Evolutionary conservation across 768 basidiomycete species (phyloP).

Genomic region (Auriscalpium vulgare): DNA sequence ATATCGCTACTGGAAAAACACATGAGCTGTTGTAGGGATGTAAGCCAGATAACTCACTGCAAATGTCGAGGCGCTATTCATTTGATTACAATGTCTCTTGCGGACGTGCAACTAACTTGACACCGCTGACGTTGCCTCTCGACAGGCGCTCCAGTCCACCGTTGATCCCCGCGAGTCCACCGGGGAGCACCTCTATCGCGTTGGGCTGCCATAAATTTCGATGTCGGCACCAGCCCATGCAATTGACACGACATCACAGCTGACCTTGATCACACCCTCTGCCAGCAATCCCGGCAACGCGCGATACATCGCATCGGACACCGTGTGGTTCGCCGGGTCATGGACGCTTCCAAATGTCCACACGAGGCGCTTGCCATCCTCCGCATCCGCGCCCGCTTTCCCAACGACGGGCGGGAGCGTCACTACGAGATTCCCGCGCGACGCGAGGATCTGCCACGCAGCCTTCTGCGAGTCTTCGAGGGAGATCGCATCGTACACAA

Average conservation of each 20-base stretch:
- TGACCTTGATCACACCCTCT: conserved; percentile 7
- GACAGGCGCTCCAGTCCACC: conserved; percentile 14
- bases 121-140: conserved; percentile 18
- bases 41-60: no score
- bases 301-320: conserved; percentile 3
- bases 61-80: no score
- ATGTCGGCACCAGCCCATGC: neutral
- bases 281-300: conserved; percentile 1
- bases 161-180: conserved; percentile 19
- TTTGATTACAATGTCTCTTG: no score
- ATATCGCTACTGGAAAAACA: no score
- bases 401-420: conserved; percentile 1
- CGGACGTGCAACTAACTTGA: conserved; percentile 16
- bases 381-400: neutral
- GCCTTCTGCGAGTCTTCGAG: conserved; percentile 6
- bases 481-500: conserved; percentile 14
- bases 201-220: conserved; percentile 12
- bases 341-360: neutral
- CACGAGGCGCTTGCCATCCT: neutral
- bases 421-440: conserved; percentile 9
- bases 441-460: conserved; percentile 10
- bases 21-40: no score
- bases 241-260: neutral
- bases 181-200: conserved; percentile 16
- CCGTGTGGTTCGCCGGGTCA: neutral